Conservation (phyloP, 2,329 filamentous ascomycete genomes). For the Leptosphaerulina australis region DNA sequence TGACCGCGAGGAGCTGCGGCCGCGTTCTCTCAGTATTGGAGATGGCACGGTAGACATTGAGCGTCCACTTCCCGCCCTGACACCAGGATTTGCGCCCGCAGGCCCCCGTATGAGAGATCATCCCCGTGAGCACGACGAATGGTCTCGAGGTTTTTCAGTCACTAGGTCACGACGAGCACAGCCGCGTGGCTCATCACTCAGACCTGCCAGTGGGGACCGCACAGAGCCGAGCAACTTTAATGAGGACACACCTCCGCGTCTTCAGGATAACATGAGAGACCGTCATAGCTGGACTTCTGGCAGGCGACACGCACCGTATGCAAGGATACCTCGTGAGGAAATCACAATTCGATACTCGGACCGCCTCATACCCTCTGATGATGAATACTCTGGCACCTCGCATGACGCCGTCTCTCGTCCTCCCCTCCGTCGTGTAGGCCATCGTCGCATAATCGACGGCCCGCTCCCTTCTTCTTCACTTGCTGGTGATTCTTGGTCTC, state of each 20-base stretch:
- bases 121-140: no score
- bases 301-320: constrained; percentile 3
- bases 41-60: background rate
- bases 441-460: constrained; percentile 46
- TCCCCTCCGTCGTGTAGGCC: constrained; percentile 48
- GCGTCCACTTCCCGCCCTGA: constrained; percentile 37
- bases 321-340: no score
- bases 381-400: constrained; percentile 32
- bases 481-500: constrained; percentile 49
- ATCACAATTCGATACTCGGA: no score
- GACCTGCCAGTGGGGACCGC: background rate
- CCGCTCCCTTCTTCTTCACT: constrained; percentile 46
- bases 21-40: background rate
- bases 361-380: no score
- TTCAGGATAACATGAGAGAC: background rate
- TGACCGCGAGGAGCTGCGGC: constrained; percentile 4
- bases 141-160: no score
- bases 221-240: background rate
- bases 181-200: background rate
- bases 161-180: no score
- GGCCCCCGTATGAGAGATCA: constrained; percentile 18
- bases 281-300: background rate
- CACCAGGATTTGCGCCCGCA: constrained; percentile 46
- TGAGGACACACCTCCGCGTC: background rate
- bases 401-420: constrained; percentile 41